Conservation (phyloP, 169 alveolate genomes). For the Sarcocystis neurona region DNA sequence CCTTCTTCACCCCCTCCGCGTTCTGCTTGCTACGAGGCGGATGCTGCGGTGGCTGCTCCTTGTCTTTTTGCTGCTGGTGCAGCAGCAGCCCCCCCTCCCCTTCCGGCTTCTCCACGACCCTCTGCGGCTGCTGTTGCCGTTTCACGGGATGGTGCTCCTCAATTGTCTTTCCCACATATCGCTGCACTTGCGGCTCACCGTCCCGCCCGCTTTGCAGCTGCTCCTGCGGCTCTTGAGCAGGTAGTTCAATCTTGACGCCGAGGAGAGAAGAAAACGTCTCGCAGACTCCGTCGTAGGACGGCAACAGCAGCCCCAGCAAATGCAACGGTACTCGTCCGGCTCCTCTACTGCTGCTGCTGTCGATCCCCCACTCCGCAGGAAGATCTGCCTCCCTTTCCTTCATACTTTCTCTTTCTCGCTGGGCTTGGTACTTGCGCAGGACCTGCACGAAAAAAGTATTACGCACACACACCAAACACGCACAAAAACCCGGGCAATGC, state of each 20-base stretch:
- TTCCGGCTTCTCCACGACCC: neutral
- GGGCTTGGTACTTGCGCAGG: constrained; percentile 37
- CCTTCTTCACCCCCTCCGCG: neutral
- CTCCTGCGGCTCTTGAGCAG: too few species aligned
- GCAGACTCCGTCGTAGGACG: constrained; percentile 27
- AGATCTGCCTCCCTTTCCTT: constrained; percentile 33
- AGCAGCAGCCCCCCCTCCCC: neutral
- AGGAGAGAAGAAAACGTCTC: neutral
- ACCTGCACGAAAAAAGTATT: constrained; percentile 33
- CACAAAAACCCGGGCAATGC: neutral
- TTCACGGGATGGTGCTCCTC: too few species aligned
- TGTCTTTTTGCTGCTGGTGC: too few species aligned
- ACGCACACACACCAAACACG: neutral
- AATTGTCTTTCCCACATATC: too few species aligned
- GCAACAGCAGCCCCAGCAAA: neutral
- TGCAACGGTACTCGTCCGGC: neutral
- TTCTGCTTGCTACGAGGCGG: too few species aligned
- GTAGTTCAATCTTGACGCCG: too few species aligned
- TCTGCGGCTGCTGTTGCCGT: neutral
- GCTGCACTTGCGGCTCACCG: neutral
- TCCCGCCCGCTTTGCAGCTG: too few species aligned
- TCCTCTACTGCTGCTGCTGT: neutral
- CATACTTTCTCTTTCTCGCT: constrained; percentile 42
- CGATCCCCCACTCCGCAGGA: constrained; percentile 31
- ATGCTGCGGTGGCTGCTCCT: too few species aligned